Percentiles rank a stretch among this genome's conserved stretches.
These are phyloP conservation scores for Hyphochytrium catenoides DNA, from an alignment of 352 stramenopile genomes.

Conservation along the genomic window DNA sequence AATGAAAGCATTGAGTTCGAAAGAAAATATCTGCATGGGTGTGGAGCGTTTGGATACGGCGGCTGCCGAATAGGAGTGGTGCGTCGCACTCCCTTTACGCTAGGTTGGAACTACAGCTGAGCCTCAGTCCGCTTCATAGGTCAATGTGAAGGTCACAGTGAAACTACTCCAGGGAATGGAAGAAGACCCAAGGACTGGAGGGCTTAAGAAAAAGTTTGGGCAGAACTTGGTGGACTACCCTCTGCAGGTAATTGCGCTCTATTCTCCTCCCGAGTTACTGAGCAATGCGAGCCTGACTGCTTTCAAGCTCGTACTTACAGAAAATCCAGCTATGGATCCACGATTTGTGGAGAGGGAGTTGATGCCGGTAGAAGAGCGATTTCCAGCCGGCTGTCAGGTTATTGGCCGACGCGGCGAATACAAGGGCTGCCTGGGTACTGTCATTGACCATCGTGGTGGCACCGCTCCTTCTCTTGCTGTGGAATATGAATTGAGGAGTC, in stretches of 20 bases:
- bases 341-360: conserved; percentile 70
- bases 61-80: conserved; percentile 73
- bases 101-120: too few species aligned
- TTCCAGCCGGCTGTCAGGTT: conserved; percentile 54
- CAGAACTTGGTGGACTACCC: too few species aligned
- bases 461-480: conserved; percentile 16
- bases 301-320: conserved; percentile 78
- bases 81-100: conserved; percentile 29
- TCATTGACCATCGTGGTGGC: conserved; percentile 29
- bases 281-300: conserved; percentile 84
- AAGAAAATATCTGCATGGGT: conserved; percentile 36
- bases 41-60: conserved; percentile 52
- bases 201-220: conserved; percentile 85
- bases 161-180: conserved; percentile 74
- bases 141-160: conserved; percentile 55
- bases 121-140: too few species aligned
- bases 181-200: conserved; percentile 73
- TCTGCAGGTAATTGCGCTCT: too few species aligned
- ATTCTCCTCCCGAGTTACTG: too few species aligned
- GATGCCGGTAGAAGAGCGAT: conserved; percentile 60
- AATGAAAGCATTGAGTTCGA: conserved; percentile 34
- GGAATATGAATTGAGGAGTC: conserved; percentile 67
- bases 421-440: conserved; percentile 68
- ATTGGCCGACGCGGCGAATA: conserved; percentile 60
- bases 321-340: conserved; percentile 71